Evolutionary conservation across 768 basidiomycete genomes (phyloP), one percentile per base, ranked within the genome.

Genomic region (Hericium rajendrae): DNA sequence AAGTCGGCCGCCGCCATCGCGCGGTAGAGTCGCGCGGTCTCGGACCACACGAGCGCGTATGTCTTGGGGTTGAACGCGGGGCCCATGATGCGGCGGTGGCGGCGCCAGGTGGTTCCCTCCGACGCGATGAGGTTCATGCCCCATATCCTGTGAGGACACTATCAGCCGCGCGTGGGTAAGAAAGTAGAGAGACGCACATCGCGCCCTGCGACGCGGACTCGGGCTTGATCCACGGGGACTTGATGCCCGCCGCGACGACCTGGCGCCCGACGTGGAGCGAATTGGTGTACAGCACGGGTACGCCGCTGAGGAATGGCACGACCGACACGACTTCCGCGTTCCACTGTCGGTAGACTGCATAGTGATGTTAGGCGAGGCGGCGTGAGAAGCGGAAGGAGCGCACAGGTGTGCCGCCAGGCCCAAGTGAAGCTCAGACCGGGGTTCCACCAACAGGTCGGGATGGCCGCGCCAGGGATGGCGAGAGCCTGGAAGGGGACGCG

Each of bases 401-500:
- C 56, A 75, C 77, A 60, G 6, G 62, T 64, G 13, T 61, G 57
- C n/a, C 75, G 67, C 66, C 72, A 68, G 9, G 50, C 55, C 77
- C 77, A 80, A 4, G 66, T 54, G 51, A 69, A 72, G 32, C 59
- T 60, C 10, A 70, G 38, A 2, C 74, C 73, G 4, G 73, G 71
- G 57, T 76, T 78, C 75, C 74, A 78, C 74, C 73, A 76, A 1
- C 64, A 68, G 12, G 71, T 72, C 2, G 24, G 53, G 11, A 54
- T 18, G 10, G 72, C 2, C 1, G 67, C 68, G 20, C 75, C 77
- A 26, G 73, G 72, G 11, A 71, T n/a, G 6, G 60, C 65, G 26
- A 75, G 57, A 2, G 77, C 77, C 51, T 71, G 68, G 61, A 78
- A 76, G 1, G 75, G 71, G 24, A 75, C 60, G 9, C 75, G 68